Conservation (phyloP, 2,329 filamentous ascomycete genomes). For the Calonectria pteridis region DNA sequence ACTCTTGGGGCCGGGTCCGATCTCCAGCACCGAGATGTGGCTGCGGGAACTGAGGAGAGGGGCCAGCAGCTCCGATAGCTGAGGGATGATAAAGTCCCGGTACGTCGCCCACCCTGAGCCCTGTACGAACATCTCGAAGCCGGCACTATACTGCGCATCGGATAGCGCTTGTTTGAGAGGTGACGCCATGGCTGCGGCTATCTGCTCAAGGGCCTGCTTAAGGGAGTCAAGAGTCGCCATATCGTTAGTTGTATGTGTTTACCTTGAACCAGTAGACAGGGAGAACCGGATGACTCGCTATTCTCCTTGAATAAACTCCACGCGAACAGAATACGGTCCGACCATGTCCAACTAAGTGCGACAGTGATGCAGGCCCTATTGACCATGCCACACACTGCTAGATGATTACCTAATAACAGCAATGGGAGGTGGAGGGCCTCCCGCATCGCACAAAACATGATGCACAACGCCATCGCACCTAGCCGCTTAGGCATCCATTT, state of each 20-base stretch:
- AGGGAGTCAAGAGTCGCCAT: conserved; percentile 56
- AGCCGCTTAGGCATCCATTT: neutral
- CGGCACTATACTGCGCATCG: conserved; percentile 61
- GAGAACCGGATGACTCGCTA: no score
- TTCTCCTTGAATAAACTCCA: neutral
- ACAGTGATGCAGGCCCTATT: neutral
- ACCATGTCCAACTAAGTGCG: neutral
- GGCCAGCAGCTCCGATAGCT: conserved; percentile 57
- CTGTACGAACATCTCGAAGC: conserved; percentile 58
- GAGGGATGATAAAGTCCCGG: conserved; percentile 64
- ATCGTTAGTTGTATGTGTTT: neutral
- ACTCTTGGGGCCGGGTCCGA: conserved; percentile 69
- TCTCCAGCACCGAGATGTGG: conserved; percentile 67
- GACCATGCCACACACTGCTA: neutral
- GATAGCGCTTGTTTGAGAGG: conserved; percentile 53
- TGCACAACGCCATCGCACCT: neutral
- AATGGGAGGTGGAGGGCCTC: neutral
- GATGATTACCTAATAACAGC: neutral
- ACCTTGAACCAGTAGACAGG: neutral
- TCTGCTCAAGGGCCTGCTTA: conserved; percentile 54
- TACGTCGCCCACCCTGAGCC: conserved; percentile 56
- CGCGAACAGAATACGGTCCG: neutral
- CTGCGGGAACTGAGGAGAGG: conserved; percentile 55
- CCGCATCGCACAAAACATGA: neutral
- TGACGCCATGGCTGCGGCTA: conserved; percentile 39